Evolutionary conservation across 1,284 basidiomycete genomes (phyloP).

Genomic region (Sparassis latifolia): DNA sequence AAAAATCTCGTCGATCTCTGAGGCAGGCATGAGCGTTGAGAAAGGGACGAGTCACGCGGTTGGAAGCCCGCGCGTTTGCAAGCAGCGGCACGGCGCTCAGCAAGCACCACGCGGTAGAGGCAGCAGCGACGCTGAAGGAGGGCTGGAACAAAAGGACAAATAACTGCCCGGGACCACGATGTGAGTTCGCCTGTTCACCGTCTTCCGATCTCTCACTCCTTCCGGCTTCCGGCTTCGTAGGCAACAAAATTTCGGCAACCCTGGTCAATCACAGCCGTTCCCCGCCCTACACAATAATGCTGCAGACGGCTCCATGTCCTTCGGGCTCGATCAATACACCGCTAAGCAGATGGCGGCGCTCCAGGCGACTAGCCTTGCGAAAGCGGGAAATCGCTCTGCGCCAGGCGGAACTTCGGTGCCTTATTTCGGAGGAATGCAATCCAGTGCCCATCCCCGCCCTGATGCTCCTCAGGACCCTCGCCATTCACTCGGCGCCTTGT

Average conservation of each 20-base stretch:
- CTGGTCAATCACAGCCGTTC: constrained; percentile 3
- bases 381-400: constrained; percentile 51
- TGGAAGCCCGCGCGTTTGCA: constrained; percentile 2
- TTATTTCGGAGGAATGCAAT: constrained; percentile 53
- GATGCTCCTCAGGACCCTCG: constrained; percentile 23
- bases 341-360: constrained; percentile 76
- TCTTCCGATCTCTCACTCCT: neutral
- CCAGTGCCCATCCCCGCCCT: constrained; percentile 34
- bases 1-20: constrained; percentile 80
- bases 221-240: constrained; percentile 1
- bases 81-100: neutral
- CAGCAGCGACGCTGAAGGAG: neutral
- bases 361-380: constrained; percentile 54
- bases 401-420: constrained; percentile 59
- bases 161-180: neutral
- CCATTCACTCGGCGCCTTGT: constrained; percentile 16
- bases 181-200: constrained; percentile 9
- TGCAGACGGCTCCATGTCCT: constrained; percentile 12
- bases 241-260: constrained; percentile 13
- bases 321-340: constrained; percentile 29
- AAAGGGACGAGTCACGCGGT: constrained; percentile 6
- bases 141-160: constrained; percentile 2
- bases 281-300: neutral
- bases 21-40: constrained; percentile 24
- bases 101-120: neutral